Evolutionary conservation across 2,329 filamentous ascomycete species (phyloP).

Genomic region (Penicillium sp.): DNA sequence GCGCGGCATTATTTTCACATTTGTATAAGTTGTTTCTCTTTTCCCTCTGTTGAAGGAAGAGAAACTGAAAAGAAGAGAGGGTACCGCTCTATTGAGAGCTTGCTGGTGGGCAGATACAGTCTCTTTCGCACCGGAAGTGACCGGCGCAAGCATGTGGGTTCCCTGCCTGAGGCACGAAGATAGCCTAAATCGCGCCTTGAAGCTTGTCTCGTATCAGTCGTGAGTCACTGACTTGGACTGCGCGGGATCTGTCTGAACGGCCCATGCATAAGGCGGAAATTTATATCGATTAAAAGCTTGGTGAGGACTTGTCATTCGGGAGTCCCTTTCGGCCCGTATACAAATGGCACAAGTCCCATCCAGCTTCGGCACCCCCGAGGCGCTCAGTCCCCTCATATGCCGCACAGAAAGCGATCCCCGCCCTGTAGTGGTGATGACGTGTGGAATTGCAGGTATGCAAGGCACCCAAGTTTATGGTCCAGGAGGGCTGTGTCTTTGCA

Average conservation of each 20-base stretch:
- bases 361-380: conserved; percentile 4
- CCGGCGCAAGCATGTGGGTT: not conserved
- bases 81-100: not conserved
- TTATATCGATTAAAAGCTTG: not conserved
- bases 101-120: no score
- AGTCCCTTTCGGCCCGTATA: not conserved
- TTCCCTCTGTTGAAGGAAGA: not conserved
- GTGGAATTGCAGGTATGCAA: conserved; percentile 15
- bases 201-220: conserved; percentile 1
- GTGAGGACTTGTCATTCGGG: not conserved
- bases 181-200: not conserved
- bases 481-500: not conserved
- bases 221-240: not conserved
- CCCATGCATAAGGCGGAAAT: not conserved
- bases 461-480: not conserved
- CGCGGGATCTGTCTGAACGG: not conserved
- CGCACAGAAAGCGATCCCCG: conserved; percentile 11
- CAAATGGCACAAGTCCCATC: conserved; percentile 3
- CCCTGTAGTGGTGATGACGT: conserved; percentile 13
- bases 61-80: not conserved
- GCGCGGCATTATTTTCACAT: conserved; percentile 36
- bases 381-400: conserved; percentile 6
- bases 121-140: conserved; percentile 4
- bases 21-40: not conserved
- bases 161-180: not conserved